Conservation (phyloP, 345 rosid genomes). For the Sisymbrium irio region DNA sequence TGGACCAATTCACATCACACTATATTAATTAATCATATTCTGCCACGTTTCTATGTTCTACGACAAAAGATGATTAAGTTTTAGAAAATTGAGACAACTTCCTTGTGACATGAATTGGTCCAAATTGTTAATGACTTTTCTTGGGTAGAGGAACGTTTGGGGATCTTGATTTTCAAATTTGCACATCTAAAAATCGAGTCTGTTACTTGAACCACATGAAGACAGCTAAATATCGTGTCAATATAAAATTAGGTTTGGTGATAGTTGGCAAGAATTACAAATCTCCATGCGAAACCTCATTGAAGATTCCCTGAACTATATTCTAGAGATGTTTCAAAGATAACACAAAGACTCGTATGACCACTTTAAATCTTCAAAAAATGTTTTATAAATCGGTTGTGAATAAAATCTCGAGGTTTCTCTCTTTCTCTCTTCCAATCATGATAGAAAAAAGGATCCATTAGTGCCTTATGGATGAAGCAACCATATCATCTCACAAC, state of each 20-base stretch:
- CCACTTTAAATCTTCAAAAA: background rate
- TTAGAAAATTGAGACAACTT: too few species aligned
- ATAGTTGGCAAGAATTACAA: conserved; percentile 28
- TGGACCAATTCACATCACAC: background rate
- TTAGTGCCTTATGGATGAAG: conserved; percentile 6
- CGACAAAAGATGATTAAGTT: too few species aligned
- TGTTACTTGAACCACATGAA: too few species aligned
- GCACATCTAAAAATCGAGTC: too few species aligned
- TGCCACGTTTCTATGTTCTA: too few species aligned
- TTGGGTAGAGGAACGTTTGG: too few species aligned
- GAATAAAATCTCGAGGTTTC: background rate
- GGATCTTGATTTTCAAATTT: background rate
- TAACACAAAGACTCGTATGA: background rate
- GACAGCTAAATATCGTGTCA: background rate
- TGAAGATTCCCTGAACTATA: background rate
- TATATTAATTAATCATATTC: background rate
- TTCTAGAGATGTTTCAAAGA: background rate
- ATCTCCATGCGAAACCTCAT: background rate
- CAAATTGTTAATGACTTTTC: too few species aligned
- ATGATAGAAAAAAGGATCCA: background rate
- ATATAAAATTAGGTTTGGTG: conserved; percentile 15
- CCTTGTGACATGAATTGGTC: too few species aligned
- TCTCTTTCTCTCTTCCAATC: background rate
- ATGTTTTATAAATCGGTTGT: background rate
- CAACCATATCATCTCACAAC: background rate